These are phyloP conservation scores for Euphorbia celastroides DNA, from an alignment of 441 rosid species.

Conservation along the genomic window DNA sequence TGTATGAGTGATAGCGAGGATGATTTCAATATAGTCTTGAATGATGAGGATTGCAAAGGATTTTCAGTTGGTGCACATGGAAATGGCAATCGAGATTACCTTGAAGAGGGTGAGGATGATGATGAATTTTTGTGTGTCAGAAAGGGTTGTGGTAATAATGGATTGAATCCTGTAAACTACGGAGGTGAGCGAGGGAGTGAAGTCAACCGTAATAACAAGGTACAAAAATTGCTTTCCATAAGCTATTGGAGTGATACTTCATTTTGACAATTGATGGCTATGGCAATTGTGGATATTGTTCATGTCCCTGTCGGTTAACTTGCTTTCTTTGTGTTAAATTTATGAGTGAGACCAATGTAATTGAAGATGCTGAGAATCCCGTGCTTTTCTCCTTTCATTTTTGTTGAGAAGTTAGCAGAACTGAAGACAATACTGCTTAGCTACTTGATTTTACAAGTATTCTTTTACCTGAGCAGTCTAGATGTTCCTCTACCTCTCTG, in stretches of 20 bases:
- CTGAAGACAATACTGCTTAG: background rate
- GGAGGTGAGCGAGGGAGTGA: slow-evolving; percentile 16
- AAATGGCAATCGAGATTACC: slow-evolving; percentile 12
- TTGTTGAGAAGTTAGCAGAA: background rate
- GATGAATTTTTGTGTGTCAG: background rate
- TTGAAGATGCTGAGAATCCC: background rate
- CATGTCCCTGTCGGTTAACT: background rate
- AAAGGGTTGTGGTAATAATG: slow-evolving; percentile 1
- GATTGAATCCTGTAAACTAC: slow-evolving; percentile 10
- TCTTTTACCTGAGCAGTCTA: background rate
- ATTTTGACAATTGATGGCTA: background rate
- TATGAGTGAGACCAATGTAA: background rate
- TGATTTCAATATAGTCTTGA: slow-evolving; percentile 57
- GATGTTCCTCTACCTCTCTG: background rate
- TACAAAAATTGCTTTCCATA: slow-evolving; percentile 9
- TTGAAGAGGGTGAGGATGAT: slow-evolving; percentile 13
- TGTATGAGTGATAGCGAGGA: slow-evolving; percentile 59
- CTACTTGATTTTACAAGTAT: background rate
- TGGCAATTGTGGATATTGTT: background rate
- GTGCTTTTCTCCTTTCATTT: background rate
- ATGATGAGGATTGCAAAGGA: slow-evolving; percentile 42
- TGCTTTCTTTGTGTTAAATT: background rate
- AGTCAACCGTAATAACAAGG: slow-evolving; percentile 25
- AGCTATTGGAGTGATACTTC: background rate
- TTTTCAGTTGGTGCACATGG: slow-evolving; percentile 16